Conservation (phyloP, 2,329 filamentous ascomycete species). For the Tolypocladium inflatum region DNA sequence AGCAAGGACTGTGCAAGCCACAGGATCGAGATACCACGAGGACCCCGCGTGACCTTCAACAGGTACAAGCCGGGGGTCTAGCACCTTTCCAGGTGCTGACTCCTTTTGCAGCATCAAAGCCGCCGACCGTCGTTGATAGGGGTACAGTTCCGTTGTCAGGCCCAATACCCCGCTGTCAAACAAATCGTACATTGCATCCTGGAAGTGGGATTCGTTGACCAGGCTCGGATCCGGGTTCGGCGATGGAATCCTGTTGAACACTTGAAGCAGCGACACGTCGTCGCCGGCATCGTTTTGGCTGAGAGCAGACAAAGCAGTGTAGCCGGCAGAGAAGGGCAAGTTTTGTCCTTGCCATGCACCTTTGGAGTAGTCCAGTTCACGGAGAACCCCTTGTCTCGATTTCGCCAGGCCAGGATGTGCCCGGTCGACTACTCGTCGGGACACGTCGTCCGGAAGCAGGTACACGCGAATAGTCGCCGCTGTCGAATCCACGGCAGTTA, state of each 20-base stretch:
- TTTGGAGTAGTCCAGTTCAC: slow-evolving; percentile 43
- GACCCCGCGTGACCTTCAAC: slow-evolving; percentile 50
- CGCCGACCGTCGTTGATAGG: slow-evolving; percentile 72
- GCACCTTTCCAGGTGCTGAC: slow-evolving; percentile 46
- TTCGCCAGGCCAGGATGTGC: slow-evolving; percentile 32
- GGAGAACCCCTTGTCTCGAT: slow-evolving; percentile 38
- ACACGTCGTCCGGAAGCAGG: slow-evolving; percentile 56
- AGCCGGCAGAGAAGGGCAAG: not conserved
- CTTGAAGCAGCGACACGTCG: slow-evolving; percentile 49
- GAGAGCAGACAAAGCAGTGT: not conserved
- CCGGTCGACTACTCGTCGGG: slow-evolving; percentile 41
- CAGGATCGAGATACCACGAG: slow-evolving; percentile 61
- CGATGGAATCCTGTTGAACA: slow-evolving; percentile 67
- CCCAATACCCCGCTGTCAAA: slow-evolving; percentile 44
- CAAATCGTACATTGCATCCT: slow-evolving; percentile 45
- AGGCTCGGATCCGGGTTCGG: slow-evolving; percentile 46
- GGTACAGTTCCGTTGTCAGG: slow-evolving; percentile 57
- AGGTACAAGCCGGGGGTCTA: slow-evolving; percentile 65
- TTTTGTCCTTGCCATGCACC: slow-evolving; percentile 43
- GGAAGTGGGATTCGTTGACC: slow-evolving; percentile 40
- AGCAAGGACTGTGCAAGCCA: slow-evolving; percentile 50
- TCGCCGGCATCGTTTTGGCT: slow-evolving; percentile 22
- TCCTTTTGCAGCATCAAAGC: slow-evolving; percentile 82
- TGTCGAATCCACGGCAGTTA: slow-evolving; percentile 8
- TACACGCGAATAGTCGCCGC: slow-evolving; percentile 42